Percentiles rank a stretch among this genome's conserved stretches.
Evolutionary conservation across 2,329 filamentous ascomycete genomes (phyloP).

Genomic region (Clonostachys sp.): DNA sequence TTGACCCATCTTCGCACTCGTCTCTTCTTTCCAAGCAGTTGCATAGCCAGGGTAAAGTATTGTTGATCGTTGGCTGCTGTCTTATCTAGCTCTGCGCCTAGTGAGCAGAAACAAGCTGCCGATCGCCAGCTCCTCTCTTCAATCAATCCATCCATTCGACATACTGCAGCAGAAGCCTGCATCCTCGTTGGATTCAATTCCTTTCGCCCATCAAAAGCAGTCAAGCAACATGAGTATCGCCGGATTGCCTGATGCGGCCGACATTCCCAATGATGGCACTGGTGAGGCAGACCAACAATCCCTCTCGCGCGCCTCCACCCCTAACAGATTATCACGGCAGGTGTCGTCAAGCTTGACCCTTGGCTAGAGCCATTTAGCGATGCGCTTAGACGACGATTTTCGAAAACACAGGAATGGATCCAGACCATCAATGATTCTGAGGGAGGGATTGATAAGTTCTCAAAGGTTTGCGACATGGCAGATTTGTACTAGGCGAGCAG

Average conservation of each 20-base stretch:
- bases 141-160: no score
- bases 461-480: slow-evolving; percentile 51
- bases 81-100: no score
- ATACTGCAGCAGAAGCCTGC: no score
- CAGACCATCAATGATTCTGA: slow-evolving; percentile 76
- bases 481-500: neutral
- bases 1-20: no score
- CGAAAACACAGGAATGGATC: slow-evolving; percentile 82
- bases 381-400: slow-evolving; percentile 69
- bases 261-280: slow-evolving; percentile 65
- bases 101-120: no score
- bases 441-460: slow-evolving; percentile 89
- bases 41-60: no score
- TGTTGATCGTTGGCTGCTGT: no score
- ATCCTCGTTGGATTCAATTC: no score
- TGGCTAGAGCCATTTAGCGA: slow-evolving; percentile 85
- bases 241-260: slow-evolving; percentile 18
- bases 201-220: no score
- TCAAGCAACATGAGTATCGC: slow-evolving; percentile 23
- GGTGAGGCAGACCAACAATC: slow-evolving; percentile 40
- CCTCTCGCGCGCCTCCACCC: neutral
- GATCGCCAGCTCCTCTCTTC: no score
- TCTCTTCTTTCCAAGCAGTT: no score
- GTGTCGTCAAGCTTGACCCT: slow-evolving; percentile 82
- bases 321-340: slow-evolving; percentile 36